Evolutionary conservation across 2,329 filamentous ascomycete species (phyloP), one percentile per base, ranked within the genome.

Genomic region (Penicillium brasilianum): DNA sequence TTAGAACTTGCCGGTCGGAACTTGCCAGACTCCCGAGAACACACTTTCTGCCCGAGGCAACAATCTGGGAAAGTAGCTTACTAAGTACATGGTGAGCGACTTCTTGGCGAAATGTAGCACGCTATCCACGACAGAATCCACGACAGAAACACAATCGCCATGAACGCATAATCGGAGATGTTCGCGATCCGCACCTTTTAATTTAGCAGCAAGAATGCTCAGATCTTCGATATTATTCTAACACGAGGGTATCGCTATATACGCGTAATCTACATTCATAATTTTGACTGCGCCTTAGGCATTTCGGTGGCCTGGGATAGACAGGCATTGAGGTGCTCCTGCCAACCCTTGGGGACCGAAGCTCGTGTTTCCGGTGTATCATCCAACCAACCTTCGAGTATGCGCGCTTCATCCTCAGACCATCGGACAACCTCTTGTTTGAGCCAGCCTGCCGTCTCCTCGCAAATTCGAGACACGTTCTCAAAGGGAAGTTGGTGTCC

Each of bases 401-500:
- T 50, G 8, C 25, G 46, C 16, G 22, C 22, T 50, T 50, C 28
- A 32, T 50, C 44, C 22, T 48, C 46, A 32, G 25, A 50, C 46
- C 28, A 50, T 32, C 28, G 46, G 14, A 16, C 10, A 16, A 50
- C 25, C 28, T 50, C 46, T 34, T 50, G 25, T 6, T 50, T 4
- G 22, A 32, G 46, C 46, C 28, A 50, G 14, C 0, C 1, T 5
- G 46, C 46, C 13, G 28, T 50, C 16, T 50, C 25, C 28, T 50
- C 30, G 28, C 46, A 50, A 32, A 50, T 8, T 8, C 46, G 46
- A 32, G 46, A 30, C 16, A 70, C 61, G 14, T 67, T 69, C 59
- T 75, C 72, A 63, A 73, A 68, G 1, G 71, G 71, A 20, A 72
- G 61, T 10, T 68, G 54, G 55, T 74, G 71, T 1, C 65, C 66